Evolutionary conservation across 257 asterid species (phyloP), one percentile per base, ranked within the genome.

Genomic region (Nicotiana obtusifolia): DNA sequence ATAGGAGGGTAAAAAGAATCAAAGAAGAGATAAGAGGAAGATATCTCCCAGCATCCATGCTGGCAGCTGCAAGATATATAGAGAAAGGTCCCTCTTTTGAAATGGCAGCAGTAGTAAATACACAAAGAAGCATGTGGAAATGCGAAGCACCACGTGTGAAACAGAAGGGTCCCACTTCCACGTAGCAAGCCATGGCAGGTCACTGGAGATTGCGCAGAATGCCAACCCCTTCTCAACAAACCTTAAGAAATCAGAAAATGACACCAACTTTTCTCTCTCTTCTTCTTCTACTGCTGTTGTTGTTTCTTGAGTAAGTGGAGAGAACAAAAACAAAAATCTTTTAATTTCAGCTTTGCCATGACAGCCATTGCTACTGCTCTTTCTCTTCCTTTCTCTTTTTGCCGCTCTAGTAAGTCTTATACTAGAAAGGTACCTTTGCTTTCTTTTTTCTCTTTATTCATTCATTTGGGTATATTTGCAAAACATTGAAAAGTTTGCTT

Each of bases 301-400:
- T 73, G 10, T 13, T 52, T 44, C 77, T 41, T 71, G 47, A 69
- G 11, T 44, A 68, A 16, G 53, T 10, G 77, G 17, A 67, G 19
- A 68, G 28, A n/a, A 41, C 13, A 10, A 20, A 22, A n/a, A 37
- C 41, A 71, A 0, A 2, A 20, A n/a, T 2, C 15, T n/a, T 37
- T 68, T 49, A 5, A 9, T 20, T 13, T 35, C 14, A 19, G 37
- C 49, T 11, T 78, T 13, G 86, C 87, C 90, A 95, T 95, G 98
- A 86, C 93, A 92, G 87, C 97, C 90, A 90, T 91, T 89, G 92
- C 99, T 61, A 87, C 98, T 13, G 95, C 97, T 80, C 97, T 95
- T 20, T 83, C 95, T 24, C 91, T 92, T 31, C 98, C 99, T 2
- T 86, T 91, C 80, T 86, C 98, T 44, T 79, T 84, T 15, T 80